Evolutionary conservation across 169 alveolate species (phyloP).

Genomic region (Eimeria sp.): DNA sequence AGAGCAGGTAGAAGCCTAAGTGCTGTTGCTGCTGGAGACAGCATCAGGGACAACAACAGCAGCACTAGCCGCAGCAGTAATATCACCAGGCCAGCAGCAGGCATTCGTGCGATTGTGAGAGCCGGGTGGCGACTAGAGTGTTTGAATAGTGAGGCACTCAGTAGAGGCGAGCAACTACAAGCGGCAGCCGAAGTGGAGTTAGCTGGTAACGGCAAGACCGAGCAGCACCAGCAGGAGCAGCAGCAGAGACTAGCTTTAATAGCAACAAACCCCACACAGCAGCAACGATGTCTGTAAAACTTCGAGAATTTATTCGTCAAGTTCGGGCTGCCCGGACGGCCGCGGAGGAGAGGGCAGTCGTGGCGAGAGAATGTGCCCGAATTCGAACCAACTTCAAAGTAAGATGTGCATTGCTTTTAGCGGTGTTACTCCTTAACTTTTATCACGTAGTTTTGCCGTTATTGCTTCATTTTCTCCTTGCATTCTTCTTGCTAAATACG

Average conservation of each 20-base stretch:
- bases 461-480: too few species aligned
- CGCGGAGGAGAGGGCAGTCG: too few species aligned
- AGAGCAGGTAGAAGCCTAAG: background rate
- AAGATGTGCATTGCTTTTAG: too few species aligned
- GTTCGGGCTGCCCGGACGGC: background rate
- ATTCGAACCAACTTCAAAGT: too few species aligned
- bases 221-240: background rate
- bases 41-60: background rate
- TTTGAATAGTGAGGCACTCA: too few species aligned
- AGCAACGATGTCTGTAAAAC: background rate
- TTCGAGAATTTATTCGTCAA: background rate
- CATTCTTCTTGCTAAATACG: background rate
- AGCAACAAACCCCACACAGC: background rate
- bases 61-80: background rate
- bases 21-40: background rate
- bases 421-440: too few species aligned
- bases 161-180: too few species aligned
- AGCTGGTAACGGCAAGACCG: too few species aligned
- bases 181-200: too few species aligned
- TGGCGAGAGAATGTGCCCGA: too few species aligned
- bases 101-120: background rate
- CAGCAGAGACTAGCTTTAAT: background rate
- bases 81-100: background rate
- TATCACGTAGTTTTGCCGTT: background rate
- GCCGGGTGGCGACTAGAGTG: too few species aligned